Evolutionary conservation across 495 filamentous ascomycete species (phyloP).

Genomic region (Talaromyces borbonicus): DNA sequence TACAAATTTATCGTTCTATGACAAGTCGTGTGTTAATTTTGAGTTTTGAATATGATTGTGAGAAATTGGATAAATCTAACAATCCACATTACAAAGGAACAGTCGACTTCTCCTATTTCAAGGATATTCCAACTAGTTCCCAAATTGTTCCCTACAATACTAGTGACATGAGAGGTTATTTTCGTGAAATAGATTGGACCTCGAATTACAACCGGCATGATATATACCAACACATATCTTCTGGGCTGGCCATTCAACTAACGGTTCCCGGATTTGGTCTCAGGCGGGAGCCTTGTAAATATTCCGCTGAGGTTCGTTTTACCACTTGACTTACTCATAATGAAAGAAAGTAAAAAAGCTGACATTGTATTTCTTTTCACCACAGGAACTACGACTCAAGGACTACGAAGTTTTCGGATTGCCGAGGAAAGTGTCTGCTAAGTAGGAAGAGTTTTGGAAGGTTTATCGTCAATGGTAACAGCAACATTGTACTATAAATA

Average conservation of each 20-base stretch:
- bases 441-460: neutral
- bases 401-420: neutral
- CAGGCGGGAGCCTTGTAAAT: neutral
- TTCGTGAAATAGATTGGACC: neutral
- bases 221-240: neutral
- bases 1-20: neutral
- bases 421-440: neutral
- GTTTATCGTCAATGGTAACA: neutral
- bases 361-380: neutral
- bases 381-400: constrained; percentile 1
- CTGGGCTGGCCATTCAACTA: neutral
- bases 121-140: constrained; percentile 1
- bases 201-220: too few species aligned
- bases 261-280: neutral
- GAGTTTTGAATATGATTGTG: neutral
- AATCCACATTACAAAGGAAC: neutral
- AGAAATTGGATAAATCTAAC: neutral
- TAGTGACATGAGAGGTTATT: neutral
- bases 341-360: neutral
- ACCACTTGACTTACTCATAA: neutral
- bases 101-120: constrained; percentile 1
- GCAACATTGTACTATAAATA: neutral
- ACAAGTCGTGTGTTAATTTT: neutral
- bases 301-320: neutral
- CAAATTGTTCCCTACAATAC: neutral